Evolutionary conservation across 148 eudicot species (phyloP).

Genomic region (Rhododendron vialii): DNA sequence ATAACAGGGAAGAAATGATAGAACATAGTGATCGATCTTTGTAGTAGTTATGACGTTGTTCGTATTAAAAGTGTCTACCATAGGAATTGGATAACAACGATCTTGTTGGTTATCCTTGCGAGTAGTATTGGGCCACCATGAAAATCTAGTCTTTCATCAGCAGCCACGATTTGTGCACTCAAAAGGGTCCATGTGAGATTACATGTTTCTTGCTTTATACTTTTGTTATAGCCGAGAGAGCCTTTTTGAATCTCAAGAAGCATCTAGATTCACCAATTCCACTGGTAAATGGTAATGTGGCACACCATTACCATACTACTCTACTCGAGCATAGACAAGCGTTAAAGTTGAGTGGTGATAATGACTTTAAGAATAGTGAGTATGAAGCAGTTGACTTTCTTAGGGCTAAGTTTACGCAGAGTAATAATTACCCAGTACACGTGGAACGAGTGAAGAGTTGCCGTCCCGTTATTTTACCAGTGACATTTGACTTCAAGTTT

Average conservation of each 20-base stretch:
- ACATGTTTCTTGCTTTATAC: background rate
- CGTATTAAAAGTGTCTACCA: background rate
- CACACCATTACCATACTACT: background rate
- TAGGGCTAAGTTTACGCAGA: too few species aligned
- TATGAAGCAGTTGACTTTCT: too few species aligned
- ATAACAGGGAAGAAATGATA: background rate
- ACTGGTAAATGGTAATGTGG: background rate
- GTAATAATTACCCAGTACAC: too few species aligned
- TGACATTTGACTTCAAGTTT: too few species aligned
- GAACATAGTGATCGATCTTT: too few species aligned
- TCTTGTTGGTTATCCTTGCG: background rate
- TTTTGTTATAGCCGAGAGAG: background rate
- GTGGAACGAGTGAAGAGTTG: too few species aligned
- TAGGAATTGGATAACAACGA: background rate
- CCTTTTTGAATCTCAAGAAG: background rate
- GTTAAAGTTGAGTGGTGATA: background rate
- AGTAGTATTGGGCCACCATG: background rate
- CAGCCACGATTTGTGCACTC: constrained; percentile 7
- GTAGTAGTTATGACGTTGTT: too few species aligned
- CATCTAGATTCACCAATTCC: background rate
- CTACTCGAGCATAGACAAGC: background rate
- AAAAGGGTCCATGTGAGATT: background rate
- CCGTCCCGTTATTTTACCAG: too few species aligned
- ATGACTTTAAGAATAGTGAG: background rate
- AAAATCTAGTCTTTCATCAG: background rate